A percentile compares a stretch with the other conserved stretches of the same genome.
Conservation (phyloP, 176 grass and related monocot species). For the Dendrocalamus sinicus region DNA sequence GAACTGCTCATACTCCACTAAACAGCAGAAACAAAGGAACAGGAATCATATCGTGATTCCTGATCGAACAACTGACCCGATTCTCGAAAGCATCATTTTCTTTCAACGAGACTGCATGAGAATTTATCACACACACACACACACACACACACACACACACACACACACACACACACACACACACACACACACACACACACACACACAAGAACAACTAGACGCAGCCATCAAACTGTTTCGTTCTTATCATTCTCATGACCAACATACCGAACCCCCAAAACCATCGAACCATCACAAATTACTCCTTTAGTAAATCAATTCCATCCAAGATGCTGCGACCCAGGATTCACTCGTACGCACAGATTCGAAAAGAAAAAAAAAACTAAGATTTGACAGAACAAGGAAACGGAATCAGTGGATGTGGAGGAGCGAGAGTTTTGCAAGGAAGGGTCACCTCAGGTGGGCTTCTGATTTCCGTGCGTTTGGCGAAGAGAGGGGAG, state of each 20-base stretch:
- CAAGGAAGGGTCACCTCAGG: conserved; percentile 43
- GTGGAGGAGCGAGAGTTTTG: conserved; percentile 29
- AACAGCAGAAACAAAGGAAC: background rate
- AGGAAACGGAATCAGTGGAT: conserved; percentile 24
- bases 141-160: background rate
- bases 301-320: background rate
- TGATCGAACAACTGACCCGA: background rate
- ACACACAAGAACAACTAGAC: background rate
- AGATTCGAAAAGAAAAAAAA: conserved; percentile 5
- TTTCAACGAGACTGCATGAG: background rate
- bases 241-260: background rate
- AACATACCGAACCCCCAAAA: background rate
- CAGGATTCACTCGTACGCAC: background rate
- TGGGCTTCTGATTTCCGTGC: conserved; percentile 31
- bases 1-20: background rate
- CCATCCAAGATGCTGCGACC: background rate
- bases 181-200: background rate
- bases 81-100: background rate
- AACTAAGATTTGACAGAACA: background rate
- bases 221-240: background rate
- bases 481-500: background rate
- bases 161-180: background rate
- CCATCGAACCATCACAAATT: background rate
- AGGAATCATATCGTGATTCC: background rate
- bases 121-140: background rate